A percentile compares a stretch with the other conserved stretches of the same genome.
These are phyloP conservation scores for Lachnellula arida DNA, from an alignment of 2,329 filamentous ascomycete genomes.

Conservation along the genomic window DNA sequence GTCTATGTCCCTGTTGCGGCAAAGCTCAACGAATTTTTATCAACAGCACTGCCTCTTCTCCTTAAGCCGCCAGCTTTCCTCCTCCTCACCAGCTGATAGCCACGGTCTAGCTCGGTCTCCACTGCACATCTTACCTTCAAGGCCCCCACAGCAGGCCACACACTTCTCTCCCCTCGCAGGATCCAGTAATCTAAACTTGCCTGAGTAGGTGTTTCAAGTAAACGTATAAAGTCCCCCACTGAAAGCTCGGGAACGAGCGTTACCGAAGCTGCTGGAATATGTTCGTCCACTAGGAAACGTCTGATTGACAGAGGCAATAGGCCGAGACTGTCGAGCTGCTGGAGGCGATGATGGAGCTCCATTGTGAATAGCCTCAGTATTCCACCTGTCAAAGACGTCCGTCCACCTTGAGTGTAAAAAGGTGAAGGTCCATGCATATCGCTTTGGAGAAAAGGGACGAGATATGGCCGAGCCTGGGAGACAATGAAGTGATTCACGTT, in stretches of 20 bases:
- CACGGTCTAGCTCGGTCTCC: constrained; percentile 81
- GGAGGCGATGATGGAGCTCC: constrained; percentile 74
- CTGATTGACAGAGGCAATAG: constrained; percentile 66
- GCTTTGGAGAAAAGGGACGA: constrained; percentile 78
- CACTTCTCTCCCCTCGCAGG: constrained; percentile 73
- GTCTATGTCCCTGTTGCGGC: neutral
- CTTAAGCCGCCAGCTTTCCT: constrained; percentile 32
- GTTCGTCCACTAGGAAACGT: constrained; percentile 77
- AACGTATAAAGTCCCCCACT: constrained; percentile 64
- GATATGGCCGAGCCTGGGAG: constrained; percentile 84
- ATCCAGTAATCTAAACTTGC: constrained; percentile 82
- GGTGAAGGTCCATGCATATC: constrained; percentile 72
- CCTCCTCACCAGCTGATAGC: constrained; percentile 74
- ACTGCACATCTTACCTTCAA: constrained; percentile 77
- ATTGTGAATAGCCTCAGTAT: constrained; percentile 65
- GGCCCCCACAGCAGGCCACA: constrained; percentile 85
- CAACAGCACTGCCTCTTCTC: constrained; percentile 29
- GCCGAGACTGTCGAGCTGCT: constrained; percentile 74
- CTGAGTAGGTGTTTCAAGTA: constrained; percentile 78
- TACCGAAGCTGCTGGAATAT: constrained; percentile 70
- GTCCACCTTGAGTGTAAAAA: constrained; percentile 53
- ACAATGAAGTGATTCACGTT: constrained; percentile 89
- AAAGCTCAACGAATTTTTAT: constrained; percentile 10
- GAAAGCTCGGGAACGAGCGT: constrained; percentile 79
- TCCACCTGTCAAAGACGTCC: constrained; percentile 52